These are phyloP conservation scores for Pyrenochaeta sp. DNA, from an alignment of 2,329 filamentous ascomycete genomes.

Conservation along the genomic window DNA sequence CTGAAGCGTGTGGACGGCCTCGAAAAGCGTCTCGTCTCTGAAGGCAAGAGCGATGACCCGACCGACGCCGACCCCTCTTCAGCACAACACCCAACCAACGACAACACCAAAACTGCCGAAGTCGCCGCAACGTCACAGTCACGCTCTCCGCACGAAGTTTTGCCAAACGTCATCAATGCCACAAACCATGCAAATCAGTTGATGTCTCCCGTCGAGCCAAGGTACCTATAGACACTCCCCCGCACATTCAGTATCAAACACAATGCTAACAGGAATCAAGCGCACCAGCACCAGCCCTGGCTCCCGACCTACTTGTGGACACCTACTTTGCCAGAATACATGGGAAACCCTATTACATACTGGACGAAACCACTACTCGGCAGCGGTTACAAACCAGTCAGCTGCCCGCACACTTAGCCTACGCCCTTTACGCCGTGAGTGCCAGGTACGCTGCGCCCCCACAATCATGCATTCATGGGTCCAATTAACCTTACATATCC, in stretches of 20 bases:
- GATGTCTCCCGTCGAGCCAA: constrained; percentile 51
- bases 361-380: constrained; percentile 78
- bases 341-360: constrained; percentile 80
- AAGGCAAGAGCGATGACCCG: constrained; percentile 56
- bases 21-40: constrained; percentile 76
- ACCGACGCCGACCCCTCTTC: constrained; percentile 35
- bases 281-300: constrained; percentile 56
- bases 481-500: constrained; percentile 42
- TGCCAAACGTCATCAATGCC: constrained; percentile 30
- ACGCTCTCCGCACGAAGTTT: constrained; percentile 37
- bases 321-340: constrained; percentile 83
- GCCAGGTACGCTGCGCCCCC: constrained; percentile 47
- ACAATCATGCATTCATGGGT: constrained; percentile 59
- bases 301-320: constrained; percentile 73
- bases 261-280: constrained; percentile 32
- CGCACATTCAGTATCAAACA: constrained; percentile 6
- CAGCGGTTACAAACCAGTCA: constrained; percentile 76
- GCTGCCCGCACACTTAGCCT: constrained; percentile 61
- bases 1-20: constrained; percentile 86
- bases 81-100: constrained; percentile 32
- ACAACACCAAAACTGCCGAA: constrained; percentile 29
- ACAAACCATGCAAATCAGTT: constrained; percentile 41
- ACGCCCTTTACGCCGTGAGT: constrained; percentile 62
- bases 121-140: constrained; percentile 23
- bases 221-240: constrained; percentile 30